Percentiles rank a stretch among this genome's conserved stretches.
These are phyloP conservation scores for Sugiyamaella sp. DNA, from an alignment of 1,139 yeast species.

Conservation along the genomic window DNA sequence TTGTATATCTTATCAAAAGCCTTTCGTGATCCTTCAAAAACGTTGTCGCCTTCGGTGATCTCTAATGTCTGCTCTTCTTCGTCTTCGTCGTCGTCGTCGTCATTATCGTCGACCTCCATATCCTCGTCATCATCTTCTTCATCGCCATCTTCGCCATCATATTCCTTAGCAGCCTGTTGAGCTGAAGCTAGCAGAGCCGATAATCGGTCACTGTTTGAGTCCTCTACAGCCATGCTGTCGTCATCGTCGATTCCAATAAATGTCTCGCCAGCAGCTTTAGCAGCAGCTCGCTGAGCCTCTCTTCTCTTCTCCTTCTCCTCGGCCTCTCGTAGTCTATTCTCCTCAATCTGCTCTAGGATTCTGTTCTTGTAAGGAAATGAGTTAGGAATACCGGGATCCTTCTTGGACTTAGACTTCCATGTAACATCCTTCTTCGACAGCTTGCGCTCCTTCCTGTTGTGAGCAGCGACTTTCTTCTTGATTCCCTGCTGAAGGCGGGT, in stretches of 20 bases:
- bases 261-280: conserved; percentile 40
- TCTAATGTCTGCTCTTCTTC: conserved; percentile 45
- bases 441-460: conserved; percentile 82
- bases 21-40: conserved; percentile 60
- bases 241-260: conserved; percentile 27
- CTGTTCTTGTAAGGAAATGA: conserved; percentile 91
- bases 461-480: conserved; percentile 93
- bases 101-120: conserved; percentile 38
- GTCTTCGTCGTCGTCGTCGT: conserved; percentile 49
- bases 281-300: conserved; percentile 53
- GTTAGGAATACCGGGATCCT: conserved; percentile 94
- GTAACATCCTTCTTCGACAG: conserved; percentile 84
- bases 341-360: conserved; percentile 80
- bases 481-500: conserved; percentile 96
- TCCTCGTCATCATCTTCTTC: conserved; percentile 44
- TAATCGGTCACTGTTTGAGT: conserved; percentile 54
- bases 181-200: conserved; percentile 91
- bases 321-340: conserved; percentile 59
- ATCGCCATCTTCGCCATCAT: conserved; percentile 54
- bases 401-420: conserved; percentile 82
- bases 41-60: conserved; percentile 35
- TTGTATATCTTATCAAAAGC: conserved; percentile 70
- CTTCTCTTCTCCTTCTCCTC: conserved; percentile 59
- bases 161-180: conserved; percentile 72
- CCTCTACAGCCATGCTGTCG: conserved; percentile 48